phyloP scores from a whole-genome alignment of 2,329 filamentous ascomycete species.

The Fusarium cicatricum region DNA sequence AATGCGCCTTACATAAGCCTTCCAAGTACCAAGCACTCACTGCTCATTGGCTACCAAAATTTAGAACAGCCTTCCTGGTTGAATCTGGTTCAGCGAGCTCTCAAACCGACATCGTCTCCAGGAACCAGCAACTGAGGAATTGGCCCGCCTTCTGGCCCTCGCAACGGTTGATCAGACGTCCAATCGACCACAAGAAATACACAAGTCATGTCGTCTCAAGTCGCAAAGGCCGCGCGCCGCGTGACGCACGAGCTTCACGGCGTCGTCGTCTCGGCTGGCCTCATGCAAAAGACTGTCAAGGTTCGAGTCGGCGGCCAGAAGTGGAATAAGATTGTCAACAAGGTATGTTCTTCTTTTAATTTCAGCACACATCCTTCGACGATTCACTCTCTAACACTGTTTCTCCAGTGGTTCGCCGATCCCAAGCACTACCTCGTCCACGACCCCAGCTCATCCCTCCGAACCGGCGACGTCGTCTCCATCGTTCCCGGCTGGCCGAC shows the following conservation, averaged over 20 bases:
- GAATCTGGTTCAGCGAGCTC: conserved; percentile 4
- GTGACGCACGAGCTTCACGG: conserved; percentile 65
- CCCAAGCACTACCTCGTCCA: conserved; percentile 75
- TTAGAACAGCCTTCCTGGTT: conserved; percentile 28
- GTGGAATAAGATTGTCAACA: conserved; percentile 77
- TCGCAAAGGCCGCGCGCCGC: conserved; percentile 53
- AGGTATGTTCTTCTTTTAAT: conserved; percentile 61
- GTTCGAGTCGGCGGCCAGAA: conserved; percentile 75
- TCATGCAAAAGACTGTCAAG: conserved; percentile 82
- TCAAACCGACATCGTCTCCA: conserved; percentile 15
- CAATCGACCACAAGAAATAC: conserved; percentile 1
- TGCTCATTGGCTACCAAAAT: conserved; percentile 36
- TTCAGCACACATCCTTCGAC: neutral
- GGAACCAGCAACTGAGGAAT: conserved; percentile 24
- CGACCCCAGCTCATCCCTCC: conserved; percentile 78
- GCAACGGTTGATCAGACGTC: neutral
- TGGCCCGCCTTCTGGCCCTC: conserved; percentile 6
- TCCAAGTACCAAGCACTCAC: neutral
- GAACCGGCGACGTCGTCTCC: conserved; percentile 77
- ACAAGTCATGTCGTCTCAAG: conserved; percentile 50
- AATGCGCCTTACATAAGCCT: conserved; percentile 41
- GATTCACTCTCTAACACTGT: too few species aligned
- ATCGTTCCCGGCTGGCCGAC: conserved; percentile 73
- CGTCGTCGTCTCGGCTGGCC: conserved; percentile 79
- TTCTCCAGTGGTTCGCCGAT: conserved; percentile 64